Percentiles rank a stretch among this genome's conserved stretches.
phyloP scores from a whole-genome alignment of 352 stramenopile species.

The Discostella stelligera region DNA sequence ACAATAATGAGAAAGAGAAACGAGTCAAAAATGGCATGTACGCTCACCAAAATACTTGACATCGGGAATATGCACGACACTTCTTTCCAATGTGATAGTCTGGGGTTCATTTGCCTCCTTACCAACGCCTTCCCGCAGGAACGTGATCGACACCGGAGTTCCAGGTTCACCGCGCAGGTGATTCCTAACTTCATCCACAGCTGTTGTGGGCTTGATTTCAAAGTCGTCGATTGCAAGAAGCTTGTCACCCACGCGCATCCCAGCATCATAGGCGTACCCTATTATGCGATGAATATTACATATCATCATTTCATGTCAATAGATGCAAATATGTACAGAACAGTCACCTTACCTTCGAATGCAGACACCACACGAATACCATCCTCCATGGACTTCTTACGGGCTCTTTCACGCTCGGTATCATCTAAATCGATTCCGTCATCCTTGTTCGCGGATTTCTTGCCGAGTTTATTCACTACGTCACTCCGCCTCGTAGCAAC shows the following conservation, averaged over 20 bases:
- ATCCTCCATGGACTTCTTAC: conserved; percentile 54
- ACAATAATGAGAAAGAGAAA: not conserved
- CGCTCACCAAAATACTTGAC: conserved; percentile 75
- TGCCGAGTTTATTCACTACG: conserved; percentile 11
- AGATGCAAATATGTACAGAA: not conserved
- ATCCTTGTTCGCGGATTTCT: conserved; percentile 42
- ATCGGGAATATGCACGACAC: conserved; percentile 81
- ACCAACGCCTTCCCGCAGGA: conserved; percentile 72
- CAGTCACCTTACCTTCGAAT: conserved; percentile 80
- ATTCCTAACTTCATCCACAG: conserved; percentile 82
- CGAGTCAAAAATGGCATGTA: not conserved
- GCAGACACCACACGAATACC: conserved; percentile 80
- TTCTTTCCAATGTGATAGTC: conserved; percentile 66
- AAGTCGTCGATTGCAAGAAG: conserved; percentile 76
- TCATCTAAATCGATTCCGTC: conserved; percentile 42
- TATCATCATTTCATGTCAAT: conserved; percentile 17
- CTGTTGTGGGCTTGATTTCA: conserved; percentile 52
- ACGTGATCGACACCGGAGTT: conserved; percentile 79
- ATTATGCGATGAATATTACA: conserved; percentile 13
- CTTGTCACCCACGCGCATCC: conserved; percentile 82
- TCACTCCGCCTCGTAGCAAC: conserved; percentile 16
- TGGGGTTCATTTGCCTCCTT: conserved; percentile 51
- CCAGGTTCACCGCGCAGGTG: conserved; percentile 82
- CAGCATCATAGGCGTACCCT: conserved; percentile 79
- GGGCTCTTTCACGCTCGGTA: conserved; percentile 37